Evolutionary conservation across 23 red algal species (phyloP), one percentile per base, ranked within the genome.

Genomic region (Cyanidium caldarium): DNA sequence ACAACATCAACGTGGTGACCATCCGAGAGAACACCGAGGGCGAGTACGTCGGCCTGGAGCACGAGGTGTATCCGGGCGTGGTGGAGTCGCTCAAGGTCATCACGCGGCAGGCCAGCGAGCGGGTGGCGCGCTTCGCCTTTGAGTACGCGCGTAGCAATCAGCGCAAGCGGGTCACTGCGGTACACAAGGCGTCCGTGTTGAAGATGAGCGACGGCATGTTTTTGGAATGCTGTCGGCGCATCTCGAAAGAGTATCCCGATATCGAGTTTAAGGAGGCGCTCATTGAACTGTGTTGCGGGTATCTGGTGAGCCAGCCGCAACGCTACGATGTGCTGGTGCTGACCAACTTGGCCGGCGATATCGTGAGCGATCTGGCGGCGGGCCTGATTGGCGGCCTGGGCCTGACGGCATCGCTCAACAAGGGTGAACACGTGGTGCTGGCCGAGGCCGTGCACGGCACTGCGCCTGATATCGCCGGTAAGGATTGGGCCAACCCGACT

Each of bases 11-110:
- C 72, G 76, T 98, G 2, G 92, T 98, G 46, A 82, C 79, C 44
- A 73, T 98, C 33, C 82, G 92, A 15, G 92, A 98, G 73, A 98
- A 98, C 65, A 98, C 92, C 1, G 92, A 98, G 72, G 92, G 92
- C 25, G 92, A 98, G 72, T 98, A 98, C 69, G 78, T 69, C 57
- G 92, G 92, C 21, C 61, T 98, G 66, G 92, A 98, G 46, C 92
- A 98, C 58, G 66, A 67, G 21, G 85, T 86, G 0, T 70, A 66
- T 37, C 83, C 84, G n/a, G 92, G 92, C 58, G 92, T 98, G 34
- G 92, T 98, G 37, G 92, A 98, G 77, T 83, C 78, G 68, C 75
- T 98, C 46, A 98, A 98, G 76, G 65, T 98, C 34, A 88, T 98
- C 40, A 89, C 92, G 12, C 58, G 80, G 33, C 72, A 84, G 25